Percentiles rank a stretch among this genome's conserved stretches.
These are phyloP conservation scores for Gossypium bickii DNA, from an alignment of 345 rosid species.

Conservation along the genomic window DNA sequence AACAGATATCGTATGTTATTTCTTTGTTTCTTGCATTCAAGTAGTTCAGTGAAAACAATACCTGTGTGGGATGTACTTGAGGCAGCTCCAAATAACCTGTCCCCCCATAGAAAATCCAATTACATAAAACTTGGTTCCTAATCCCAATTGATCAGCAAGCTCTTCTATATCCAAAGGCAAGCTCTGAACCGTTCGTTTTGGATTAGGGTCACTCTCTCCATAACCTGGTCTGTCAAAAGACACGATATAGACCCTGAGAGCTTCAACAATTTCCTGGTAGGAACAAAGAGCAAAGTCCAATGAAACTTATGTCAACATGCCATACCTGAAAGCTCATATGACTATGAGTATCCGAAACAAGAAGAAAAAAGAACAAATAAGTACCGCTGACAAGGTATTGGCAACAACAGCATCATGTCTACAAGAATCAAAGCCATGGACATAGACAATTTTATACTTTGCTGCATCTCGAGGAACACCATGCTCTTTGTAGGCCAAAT, in stretches of 20 bases:
- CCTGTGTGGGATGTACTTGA: neutral
- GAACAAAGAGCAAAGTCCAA: neutral
- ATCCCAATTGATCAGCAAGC: slow-evolving; percentile 43
- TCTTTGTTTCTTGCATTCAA: too few species aligned
- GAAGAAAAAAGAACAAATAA: neutral
- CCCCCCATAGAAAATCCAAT: slow-evolving; percentile 49
- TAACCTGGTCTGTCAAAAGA: slow-evolving; percentile 59
- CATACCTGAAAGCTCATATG: neutral
- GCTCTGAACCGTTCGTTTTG: slow-evolving; percentile 38
- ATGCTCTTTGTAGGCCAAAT: slow-evolving; percentile 42
- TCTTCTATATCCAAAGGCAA: slow-evolving; percentile 54
- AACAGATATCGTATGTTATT: too few species aligned
- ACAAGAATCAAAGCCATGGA: slow-evolving; percentile 39
- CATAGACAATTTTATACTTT: slow-evolving; percentile 27
- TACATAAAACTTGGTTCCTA: slow-evolving; percentile 48
- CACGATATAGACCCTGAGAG: slow-evolving; percentile 34
- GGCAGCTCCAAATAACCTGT: slow-evolving; percentile 43
- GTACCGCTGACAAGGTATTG: slow-evolving; percentile 12
- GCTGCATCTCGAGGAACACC: slow-evolving; percentile 36
- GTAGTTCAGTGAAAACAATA: neutral
- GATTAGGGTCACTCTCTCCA: slow-evolving; percentile 62
- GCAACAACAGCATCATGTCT: slow-evolving; percentile 15
- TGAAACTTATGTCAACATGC: neutral
- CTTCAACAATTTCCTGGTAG: slow-evolving; percentile 44
- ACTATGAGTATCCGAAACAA: neutral